Evolutionary conservation across 129 eudicot genomes (phyloP).

Genomic region (Erigeron canadensis): DNA sequence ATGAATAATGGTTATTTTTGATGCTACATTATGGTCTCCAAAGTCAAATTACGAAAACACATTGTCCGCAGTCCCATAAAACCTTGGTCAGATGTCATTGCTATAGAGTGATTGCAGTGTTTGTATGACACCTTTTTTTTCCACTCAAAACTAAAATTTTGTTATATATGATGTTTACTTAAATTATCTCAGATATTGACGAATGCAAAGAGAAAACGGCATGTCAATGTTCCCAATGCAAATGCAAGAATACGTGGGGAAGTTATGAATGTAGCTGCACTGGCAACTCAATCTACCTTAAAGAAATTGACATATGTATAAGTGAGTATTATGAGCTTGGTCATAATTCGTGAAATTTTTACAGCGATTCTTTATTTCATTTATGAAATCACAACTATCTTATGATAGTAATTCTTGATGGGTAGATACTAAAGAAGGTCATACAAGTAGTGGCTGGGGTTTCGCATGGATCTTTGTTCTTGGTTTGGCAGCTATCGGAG

Average conservation of each 20-base stretch:
- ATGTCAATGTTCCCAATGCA: slow-evolving; percentile 34
- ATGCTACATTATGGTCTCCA: neutral
- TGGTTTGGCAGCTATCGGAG: slow-evolving; percentile 63
- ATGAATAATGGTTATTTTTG: neutral
- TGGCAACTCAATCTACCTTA: slow-evolving; percentile 53
- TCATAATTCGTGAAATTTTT: neutral
- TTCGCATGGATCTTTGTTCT: slow-evolving; percentile 56
- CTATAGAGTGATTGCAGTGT: neutral
- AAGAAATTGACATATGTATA: slow-evolving; percentile 70
- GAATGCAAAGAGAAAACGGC: slow-evolving; percentile 35
- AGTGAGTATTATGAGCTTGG: slow-evolving; percentile 35
- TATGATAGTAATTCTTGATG: slow-evolving; percentile 1
- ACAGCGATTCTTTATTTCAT: neutral
- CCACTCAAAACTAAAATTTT: neutral
- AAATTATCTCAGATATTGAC: slow-evolving; percentile 29
- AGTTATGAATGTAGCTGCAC: slow-evolving; percentile 77
- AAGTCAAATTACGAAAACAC: neutral
- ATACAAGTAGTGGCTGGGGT: slow-evolving; percentile 46
- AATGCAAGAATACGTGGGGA: slow-evolving; percentile 59
- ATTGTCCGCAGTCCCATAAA: no score
- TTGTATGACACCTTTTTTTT: neutral
- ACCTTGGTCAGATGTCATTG: no score
- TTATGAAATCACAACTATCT: neutral
- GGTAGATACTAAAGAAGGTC: slow-evolving; percentile 44
- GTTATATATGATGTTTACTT: slow-evolving; percentile 1